phyloP scores from a whole-genome alignment of 176 grass and related monocot genomes.

The Juncus inflexus region DNA sequence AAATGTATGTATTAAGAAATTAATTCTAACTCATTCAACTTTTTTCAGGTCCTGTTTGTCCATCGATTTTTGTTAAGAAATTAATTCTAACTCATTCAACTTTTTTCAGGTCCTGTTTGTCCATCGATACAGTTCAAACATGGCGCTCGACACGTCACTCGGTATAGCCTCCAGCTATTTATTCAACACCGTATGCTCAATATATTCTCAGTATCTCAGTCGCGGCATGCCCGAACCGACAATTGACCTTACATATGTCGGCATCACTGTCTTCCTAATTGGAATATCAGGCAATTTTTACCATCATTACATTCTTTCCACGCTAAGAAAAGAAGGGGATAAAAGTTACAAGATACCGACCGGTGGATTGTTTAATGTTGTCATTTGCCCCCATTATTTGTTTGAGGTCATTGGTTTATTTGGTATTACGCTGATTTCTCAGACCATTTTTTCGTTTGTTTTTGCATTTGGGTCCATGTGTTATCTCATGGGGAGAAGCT shows the following conservation, averaged over 20 bases:
- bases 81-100: neutral
- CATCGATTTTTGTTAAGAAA: conserved; percentile 35
- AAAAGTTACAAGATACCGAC: conserved; percentile 60
- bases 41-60: conserved; percentile 49
- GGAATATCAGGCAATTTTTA: conserved; percentile 70
- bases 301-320: conserved; percentile 58
- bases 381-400: conserved; percentile 69
- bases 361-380: conserved; percentile 53
- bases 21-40: neutral
- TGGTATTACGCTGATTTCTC: conserved; percentile 59
- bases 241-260: conserved; percentile 40
- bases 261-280: conserved; percentile 30
- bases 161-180: conserved; percentile 51
- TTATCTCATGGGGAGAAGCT: conserved; percentile 66
- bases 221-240: conserved; percentile 30
- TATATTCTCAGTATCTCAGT: conserved; percentile 53
- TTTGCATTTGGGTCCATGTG: conserved; percentile 36
- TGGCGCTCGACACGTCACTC: conserved; percentile 31
- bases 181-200: conserved; percentile 28
- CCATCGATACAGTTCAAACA: conserved; percentile 49
- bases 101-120: conserved; percentile 52
- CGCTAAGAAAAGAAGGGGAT: conserved; percentile 33
- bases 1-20: too few relatives aligned
- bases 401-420: conserved; percentile 68
- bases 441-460: conserved; percentile 44